Percentiles rank a stretch among this genome's conserved stretches.
Conservation (phyloP, 495 filamentous ascomycete species). For the Hyaloscypha hepaticicola region DNA sequence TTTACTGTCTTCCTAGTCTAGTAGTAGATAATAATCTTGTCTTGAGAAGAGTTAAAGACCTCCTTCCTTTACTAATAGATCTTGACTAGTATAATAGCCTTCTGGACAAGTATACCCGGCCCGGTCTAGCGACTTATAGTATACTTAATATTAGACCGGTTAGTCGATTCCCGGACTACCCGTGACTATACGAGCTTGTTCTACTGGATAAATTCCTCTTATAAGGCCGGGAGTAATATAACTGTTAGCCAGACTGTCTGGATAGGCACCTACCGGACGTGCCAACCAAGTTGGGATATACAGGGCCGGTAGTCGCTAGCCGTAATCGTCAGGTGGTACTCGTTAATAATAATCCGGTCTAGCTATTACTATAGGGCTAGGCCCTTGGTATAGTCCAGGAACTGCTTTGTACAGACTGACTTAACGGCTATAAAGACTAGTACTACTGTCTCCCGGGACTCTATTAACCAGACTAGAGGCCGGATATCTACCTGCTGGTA, state of each 20-base stretch:
- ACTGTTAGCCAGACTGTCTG: neutral
- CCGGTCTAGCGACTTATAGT: neutral
- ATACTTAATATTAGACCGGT: neutral
- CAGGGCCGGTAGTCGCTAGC: neutral
- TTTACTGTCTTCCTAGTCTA: neutral
- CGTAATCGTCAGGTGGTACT: neutral
- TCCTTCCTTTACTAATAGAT: neutral
- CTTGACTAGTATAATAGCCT: neutral
- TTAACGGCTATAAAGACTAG: neutral
- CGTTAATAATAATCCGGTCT: too few relatives aligned
- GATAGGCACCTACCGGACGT: neutral
- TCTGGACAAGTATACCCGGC: neutral
- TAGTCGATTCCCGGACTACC: neutral
- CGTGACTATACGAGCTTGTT: neutral
- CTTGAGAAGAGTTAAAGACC: conserved; percentile 4
- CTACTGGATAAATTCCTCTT: neutral
- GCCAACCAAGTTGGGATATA: neutral
- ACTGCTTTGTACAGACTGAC: neutral
- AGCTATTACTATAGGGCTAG: neutral
- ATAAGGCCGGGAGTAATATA: neutral
- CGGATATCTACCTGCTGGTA: neutral
- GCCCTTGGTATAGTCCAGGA: neutral
- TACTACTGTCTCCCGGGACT: neutral
- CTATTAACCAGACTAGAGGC: neutral
- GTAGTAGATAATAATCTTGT: conserved; percentile 1